Evolutionary conservation across 352 stramenopile genomes (phyloP).

Genomic region (Saprolegnia diclina): DNA sequence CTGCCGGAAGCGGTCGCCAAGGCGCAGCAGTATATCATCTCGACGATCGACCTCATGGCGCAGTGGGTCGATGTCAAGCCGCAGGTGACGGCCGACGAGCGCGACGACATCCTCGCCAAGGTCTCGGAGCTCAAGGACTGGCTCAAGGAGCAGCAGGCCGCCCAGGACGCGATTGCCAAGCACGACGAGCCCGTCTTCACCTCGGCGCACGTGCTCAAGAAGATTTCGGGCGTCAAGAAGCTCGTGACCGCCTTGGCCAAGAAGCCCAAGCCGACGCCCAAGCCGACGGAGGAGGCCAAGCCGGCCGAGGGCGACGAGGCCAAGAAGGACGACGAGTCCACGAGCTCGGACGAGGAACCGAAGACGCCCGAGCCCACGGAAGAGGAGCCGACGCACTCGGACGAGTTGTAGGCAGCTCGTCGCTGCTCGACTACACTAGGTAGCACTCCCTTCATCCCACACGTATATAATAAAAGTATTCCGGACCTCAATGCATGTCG

Average conservation of each 20-base stretch:
- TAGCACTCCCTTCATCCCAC: too few relatives aligned
- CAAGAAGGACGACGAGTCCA: constrained; percentile 17
- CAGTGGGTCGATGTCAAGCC: constrained; percentile 61
- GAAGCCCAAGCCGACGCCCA: constrained; percentile 48
- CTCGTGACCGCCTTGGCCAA: constrained; percentile 79
- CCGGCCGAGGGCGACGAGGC: constrained; percentile 28
- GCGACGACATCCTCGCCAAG: constrained; percentile 79
- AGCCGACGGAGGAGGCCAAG: constrained; percentile 40
- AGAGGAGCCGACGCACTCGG: constrained; percentile 29
- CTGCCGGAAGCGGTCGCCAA: constrained; percentile 78
- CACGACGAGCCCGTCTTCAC: constrained; percentile 81
- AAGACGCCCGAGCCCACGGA: constrained; percentile 32
- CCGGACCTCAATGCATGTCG: too few relatives aligned
- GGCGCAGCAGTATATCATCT: constrained; percentile 54
- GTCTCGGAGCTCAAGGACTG: constrained; percentile 76
- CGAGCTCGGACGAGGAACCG: neutral
- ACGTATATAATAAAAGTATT: constrained; percentile 9
- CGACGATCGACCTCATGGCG: constrained; percentile 52
- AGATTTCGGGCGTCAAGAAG: constrained; percentile 81
- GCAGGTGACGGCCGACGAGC: constrained; percentile 89
- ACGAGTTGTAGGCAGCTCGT: constrained; percentile 17
- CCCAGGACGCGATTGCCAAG: constrained; percentile 53
- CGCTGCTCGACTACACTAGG: too few relatives aligned
- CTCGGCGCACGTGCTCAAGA: constrained; percentile 77
- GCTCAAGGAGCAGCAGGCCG: constrained; percentile 67